Evolutionary conservation across 352 stramenopile species (phyloP), one percentile per base, ranked within the genome.

Genomic region (Blastocystis sp.): DNA sequence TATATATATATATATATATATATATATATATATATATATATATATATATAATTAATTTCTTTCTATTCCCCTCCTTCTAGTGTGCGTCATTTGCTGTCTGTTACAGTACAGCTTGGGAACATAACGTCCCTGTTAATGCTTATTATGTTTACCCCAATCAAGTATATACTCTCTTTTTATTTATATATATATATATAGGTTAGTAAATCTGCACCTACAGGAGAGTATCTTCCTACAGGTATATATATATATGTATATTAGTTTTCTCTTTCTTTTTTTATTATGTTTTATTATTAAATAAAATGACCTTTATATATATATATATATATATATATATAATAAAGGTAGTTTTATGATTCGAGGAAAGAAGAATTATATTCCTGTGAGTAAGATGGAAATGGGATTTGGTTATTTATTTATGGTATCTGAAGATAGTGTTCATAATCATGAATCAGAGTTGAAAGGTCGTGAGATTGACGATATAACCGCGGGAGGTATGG

Each of bases 341-440:
- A n/a, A n/a, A n/a, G n/a, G 79, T 31, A 82, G 73, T 35, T 87
- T 87, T 67, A 84, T 87, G 78, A 80, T 86, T 23, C 76, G 78
- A 1, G 79, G 79, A 49, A 84, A 84, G 69, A 87, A 87, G 68
- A 87, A 87, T 67, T 87, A 78, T 57, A 80, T 87, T 36, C 77
- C 79, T 34, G 76, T 79, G 24, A 80, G 75, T 16, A 67, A 78
- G 9, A 58, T 87, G 33, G 79, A 87, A 42, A 82, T 85, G 74
- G 79, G 79, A 0, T 68, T 85, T 7, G 76, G 71, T 5, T 77
- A 86, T 33, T 66, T 87, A 5, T 87, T 84, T 67, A 74, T 76
- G 5, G 70, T 84, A 25, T 75, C 81, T 18, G 75, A 81, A 33
- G 79, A 76, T 52, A 78, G 70, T 4, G 57, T 81, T 4, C 64